Percentiles rank a stretch among this genome's conserved stretches.
Evolutionary conservation across 768 basidiomycete genomes (phyloP).

Genomic region (Collybia sordida): DNA sequence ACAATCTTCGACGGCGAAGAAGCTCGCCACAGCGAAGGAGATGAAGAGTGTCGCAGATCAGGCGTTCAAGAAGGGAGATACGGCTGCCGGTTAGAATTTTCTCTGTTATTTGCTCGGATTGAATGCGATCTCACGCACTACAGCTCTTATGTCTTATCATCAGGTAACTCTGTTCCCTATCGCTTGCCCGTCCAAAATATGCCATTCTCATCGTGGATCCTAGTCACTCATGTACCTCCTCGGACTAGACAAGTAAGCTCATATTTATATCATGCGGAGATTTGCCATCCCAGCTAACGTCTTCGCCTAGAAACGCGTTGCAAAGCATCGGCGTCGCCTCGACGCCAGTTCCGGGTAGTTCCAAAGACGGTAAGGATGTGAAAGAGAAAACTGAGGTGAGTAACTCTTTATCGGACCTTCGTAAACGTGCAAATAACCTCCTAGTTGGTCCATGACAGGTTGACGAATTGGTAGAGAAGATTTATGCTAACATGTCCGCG

Average conservation of each 20-base stretch:
- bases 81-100: slow-evolving; percentile 51
- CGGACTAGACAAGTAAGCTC: slow-evolving; percentile 73
- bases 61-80: slow-evolving; percentile 66
- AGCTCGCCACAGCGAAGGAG: slow-evolving; percentile 60
- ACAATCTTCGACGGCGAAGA: slow-evolving; percentile 35
- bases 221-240: slow-evolving; percentile 72
- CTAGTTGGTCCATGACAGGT: slow-evolving; percentile 39
- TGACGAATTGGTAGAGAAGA: slow-evolving; percentile 76
- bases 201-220: slow-evolving; percentile 4
- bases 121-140: slow-evolving; percentile 5
- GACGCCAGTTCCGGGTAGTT: slow-evolving; percentile 21
- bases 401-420: slow-evolving; percentile 7
- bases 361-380: slow-evolving; percentile 30
- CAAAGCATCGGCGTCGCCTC: slow-evolving; percentile 48
- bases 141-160: slow-evolving; percentile 74
- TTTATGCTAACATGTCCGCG: slow-evolving; percentile 84
- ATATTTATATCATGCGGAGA: background rate
- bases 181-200: background rate
- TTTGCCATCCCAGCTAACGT: background rate
- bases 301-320: slow-evolving; percentile 48
- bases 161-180: slow-evolving; percentile 43
- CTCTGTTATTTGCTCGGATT: background rate
- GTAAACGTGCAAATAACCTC: background rate
- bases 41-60: slow-evolving; percentile 68
- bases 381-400: slow-evolving; percentile 70